Evolutionary conservation across 2,329 filamentous ascomycete species (phyloP), one percentile per base, ranked within the genome.

Genomic region (Gnomoniopsis smithogilvyi): DNA sequence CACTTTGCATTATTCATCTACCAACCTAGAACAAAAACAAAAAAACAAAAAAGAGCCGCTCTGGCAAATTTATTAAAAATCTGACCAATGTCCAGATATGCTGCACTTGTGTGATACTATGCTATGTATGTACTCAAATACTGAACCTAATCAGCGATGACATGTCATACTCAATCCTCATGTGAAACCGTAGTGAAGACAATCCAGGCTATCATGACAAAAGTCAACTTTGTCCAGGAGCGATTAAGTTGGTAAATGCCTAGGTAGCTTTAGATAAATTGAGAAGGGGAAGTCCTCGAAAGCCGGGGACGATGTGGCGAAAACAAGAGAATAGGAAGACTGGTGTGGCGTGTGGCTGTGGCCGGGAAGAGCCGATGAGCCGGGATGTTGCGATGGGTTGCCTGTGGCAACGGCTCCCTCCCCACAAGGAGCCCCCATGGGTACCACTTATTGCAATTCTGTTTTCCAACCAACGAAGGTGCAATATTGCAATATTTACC

Each of bases 401-500:
- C 36, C 36, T 14, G 12, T 38, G 36, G 41, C 41, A 45, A 45
- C 41, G 46, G 54, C 33, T 56, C 45, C 45, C 45, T 56, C 45
- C 30, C 54, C 14, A 6, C 53, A 15, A 24, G 12, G 7, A 17
- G 34, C 24, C 19, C 43, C 19, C 30, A n/a, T 14, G 36, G 15
- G 36, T 12, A 38, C 36, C 36, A 38, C 36, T 38, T 14, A 4
- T 38, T 38, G 6, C 36, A 38, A n/a, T 4, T 19, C 41, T 19
- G 19, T 10, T n/a, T 19, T 45, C 41, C 41, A 19, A 19, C 24
- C 43, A 50, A 26, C 43, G 30, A 43, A 56, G 33, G 26, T 14
- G 11, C 54, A 56, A 56, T 56, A 43, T 56, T 14, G 11, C 54
- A 56, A 56, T 56, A 43, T 56, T 56, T 56, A 56, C 54, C 54